Evolutionary conservation across 2,329 filamentous ascomycete genomes (phyloP), one percentile per base, ranked within the genome.

Genomic region (Colletotrichum sidae): DNA sequence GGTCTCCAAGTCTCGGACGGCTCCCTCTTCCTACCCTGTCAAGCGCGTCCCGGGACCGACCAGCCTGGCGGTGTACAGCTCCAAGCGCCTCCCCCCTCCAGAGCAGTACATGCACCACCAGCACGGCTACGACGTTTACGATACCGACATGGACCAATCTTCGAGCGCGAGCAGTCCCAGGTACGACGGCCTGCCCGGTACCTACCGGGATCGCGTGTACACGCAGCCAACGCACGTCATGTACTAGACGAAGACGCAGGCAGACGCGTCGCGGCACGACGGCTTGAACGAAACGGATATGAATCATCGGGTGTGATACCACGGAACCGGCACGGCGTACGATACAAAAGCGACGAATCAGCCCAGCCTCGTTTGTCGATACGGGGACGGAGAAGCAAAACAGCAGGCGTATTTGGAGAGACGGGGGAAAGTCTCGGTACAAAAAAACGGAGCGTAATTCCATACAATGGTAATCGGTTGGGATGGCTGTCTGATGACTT

Each of bases 1-100:
- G 59, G 61, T 66, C 67, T 50, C 71, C 69, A 37, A 70, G 57
- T 53, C 71, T 15, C 74, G 70, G 55, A 58, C 60, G 12, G 60
- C 61, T 10, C 60, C 64, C 15, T 67, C 64, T 9, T 64, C 59
- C 2, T 67, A 64, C 39, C 60, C 64, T 7, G 64, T 67, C 13
- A 67, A 67, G 64, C 60, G 64, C 8, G 55, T 67, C 10, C 64
- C 64, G 7, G 60, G 60, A 2, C 53, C 64, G 4, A 33, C 60
- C 11, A 67, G 60, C 54, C 64, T 67, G 8, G 64, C 64, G 9
- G 64, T 60, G 9, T 67, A 67, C 54, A 67, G 64, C 46, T 64
- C 64, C 13, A 67, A 67, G 60, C 49, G 64, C 10, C 17, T 64
- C 8, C 59, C 59, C 25, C 60, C 60, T 2, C 64, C 64, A n/a